Conservation (phyloP, 352 stramenopile genomes). For the Phytophthora podocarpi region DNA sequence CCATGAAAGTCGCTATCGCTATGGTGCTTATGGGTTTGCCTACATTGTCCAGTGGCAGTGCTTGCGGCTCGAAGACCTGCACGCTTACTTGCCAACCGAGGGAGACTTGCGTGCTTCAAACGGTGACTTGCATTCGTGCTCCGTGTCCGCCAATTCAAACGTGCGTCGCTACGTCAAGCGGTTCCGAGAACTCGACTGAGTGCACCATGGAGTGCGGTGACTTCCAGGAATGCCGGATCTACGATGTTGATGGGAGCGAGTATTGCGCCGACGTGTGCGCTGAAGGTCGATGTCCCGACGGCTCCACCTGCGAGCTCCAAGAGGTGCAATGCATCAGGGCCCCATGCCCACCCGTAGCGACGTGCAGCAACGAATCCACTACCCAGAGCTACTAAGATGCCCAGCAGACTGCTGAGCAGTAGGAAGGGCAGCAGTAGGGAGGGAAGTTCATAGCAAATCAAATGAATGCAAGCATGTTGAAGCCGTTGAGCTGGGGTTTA, state of each 20-base stretch:
- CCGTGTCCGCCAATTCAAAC: slow-evolving; percentile 14
- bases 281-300: slow-evolving; percentile 5
- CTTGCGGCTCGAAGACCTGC: slow-evolving; percentile 4
- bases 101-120: slow-evolving; percentile 6
- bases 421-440: no score
- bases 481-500: no score
- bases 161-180: slow-evolving; percentile 4
- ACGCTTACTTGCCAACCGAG: slow-evolving; percentile 8
- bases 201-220: slow-evolving; percentile 9
- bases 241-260: slow-evolving; percentile 10
- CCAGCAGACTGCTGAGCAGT: no score
- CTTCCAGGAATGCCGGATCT: slow-evolving; percentile 17
- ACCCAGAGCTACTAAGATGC: not conserved
- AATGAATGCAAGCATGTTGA: no score
- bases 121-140: slow-evolving; percentile 6
- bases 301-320: slow-evolving; percentile 10
- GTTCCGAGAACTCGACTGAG: not conserved
- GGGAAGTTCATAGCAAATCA: no score
- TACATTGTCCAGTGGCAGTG: no score
- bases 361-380: slow-evolving; percentile 2
- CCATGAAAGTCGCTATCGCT: no score
- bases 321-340: slow-evolving; percentile 21
- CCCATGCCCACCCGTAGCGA: slow-evolving; percentile 14
- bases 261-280: slow-evolving; percentile 17
- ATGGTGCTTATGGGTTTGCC: no score